Evolutionary conservation across 2,329 filamentous ascomycete species (phyloP).

Genomic region (Colletotrichum sp.): DNA sequence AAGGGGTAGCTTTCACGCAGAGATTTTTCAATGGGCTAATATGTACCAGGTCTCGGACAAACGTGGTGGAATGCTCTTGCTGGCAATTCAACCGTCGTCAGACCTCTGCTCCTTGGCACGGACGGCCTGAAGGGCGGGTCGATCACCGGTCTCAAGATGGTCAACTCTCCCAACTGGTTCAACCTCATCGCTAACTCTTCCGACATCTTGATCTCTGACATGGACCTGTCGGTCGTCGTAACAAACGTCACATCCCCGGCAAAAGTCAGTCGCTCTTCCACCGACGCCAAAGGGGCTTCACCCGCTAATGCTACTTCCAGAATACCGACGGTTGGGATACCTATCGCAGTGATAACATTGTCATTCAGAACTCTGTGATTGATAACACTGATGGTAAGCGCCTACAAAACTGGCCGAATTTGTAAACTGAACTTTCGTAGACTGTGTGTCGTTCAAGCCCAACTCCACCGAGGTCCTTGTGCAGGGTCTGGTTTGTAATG

Average conservation of each 20-base stretch:
- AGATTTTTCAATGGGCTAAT: rapidly evolving
- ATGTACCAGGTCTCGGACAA: not conserved
- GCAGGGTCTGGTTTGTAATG: constrained; percentile 70
- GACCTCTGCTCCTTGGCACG: not conserved
- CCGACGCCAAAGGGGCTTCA: not conserved
- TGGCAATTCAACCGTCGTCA: not conserved
- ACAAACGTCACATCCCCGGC: constrained; percentile 37
- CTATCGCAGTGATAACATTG: constrained; percentile 64
- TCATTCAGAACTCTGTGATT: constrained; percentile 69
- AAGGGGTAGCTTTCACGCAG: not conserved
- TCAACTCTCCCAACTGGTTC: constrained; percentile 55
- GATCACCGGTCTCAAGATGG: constrained; percentile 35
- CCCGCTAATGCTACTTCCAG: not conserved
- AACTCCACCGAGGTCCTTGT: constrained; percentile 73
- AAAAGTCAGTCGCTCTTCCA: not conserved
- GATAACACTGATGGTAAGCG: constrained; percentile 61
- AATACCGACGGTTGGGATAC: constrained; percentile 73
- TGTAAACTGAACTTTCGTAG: not conserved
- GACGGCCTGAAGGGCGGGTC: not conserved
- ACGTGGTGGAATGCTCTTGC: not conserved
- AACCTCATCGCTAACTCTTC: constrained; percentile 70
- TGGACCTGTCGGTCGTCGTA: constrained; percentile 49
- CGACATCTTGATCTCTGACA: constrained; percentile 66
- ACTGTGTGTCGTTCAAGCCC: constrained; percentile 78
- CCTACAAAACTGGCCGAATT: rapidly evolving